Percentiles rank a stretch among this genome's conserved stretches.
Conservation (phyloP, 1,139 yeast species). For the Pichia sp. region DNA sequence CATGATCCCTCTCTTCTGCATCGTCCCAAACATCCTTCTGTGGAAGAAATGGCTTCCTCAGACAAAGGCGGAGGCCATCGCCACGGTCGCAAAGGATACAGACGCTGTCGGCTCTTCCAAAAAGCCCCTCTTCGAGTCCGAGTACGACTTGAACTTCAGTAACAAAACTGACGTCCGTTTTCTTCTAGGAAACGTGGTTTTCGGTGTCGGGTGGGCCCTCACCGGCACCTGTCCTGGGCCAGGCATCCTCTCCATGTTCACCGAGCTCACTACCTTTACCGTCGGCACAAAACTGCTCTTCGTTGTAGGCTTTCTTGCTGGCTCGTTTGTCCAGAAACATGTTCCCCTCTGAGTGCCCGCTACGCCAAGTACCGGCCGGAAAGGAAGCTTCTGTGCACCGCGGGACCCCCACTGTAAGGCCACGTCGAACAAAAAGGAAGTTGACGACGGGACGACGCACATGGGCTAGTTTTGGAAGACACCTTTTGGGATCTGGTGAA, state of each 20-base stretch:
- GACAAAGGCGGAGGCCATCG: not conserved
- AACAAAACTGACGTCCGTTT: constrained; percentile 29
- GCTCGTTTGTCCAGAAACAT: constrained; percentile 9
- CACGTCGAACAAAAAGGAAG: not conserved
- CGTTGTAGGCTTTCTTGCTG: constrained; percentile 14
- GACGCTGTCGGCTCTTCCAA: constrained; percentile 1
- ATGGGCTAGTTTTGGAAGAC: not conserved
- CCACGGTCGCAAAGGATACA: not conserved
- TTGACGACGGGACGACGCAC: not conserved
- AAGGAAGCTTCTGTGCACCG: constrained; percentile 3
- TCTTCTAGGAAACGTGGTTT: constrained; percentile 37
- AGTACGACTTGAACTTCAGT: constrained; percentile 22
- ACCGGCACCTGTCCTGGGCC: constrained; percentile 49
- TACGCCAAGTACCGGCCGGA: too few relatives aligned
- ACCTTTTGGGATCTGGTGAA: not conserved
- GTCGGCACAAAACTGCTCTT: constrained; percentile 19
- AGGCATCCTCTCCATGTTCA: constrained; percentile 30
- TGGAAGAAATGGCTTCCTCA: constrained; percentile 28
- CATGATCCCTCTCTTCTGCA: constrained; percentile 39
- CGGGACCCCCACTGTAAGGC: not conserved
- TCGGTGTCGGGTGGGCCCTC: constrained; percentile 47
- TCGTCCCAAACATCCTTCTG: constrained; percentile 39
- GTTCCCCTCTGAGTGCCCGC: not conserved
- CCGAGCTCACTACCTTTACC: constrained; percentile 12
- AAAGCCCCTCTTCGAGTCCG: constrained; percentile 27